A percentile compares a stretch with the other conserved stretches of the same genome.
Conservation (phyloP, 2,329 filamentous ascomycete genomes). For the Westerdykella ornata region DNA sequence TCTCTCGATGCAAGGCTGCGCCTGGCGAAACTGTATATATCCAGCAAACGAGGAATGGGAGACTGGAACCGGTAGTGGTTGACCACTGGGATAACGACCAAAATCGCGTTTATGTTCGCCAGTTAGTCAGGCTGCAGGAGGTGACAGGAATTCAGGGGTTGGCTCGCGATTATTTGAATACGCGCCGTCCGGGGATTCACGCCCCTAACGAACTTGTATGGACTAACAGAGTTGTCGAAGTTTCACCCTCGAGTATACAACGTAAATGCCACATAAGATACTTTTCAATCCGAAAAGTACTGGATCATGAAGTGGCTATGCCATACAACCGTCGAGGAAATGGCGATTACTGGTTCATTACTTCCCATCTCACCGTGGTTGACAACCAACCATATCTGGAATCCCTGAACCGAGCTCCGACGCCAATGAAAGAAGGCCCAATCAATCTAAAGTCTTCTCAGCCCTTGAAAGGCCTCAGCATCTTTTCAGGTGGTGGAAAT, state of each 20-base stretch:
- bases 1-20: constrained; percentile 4
- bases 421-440: constrained; percentile 4
- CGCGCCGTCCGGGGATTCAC: constrained; percentile 21
- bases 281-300: constrained; percentile 40
- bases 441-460: not conserved
- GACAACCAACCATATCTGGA: too few relatives aligned
- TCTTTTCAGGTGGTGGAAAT: constrained; percentile 74
- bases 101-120: constrained; percentile 47
- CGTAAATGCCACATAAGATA: constrained; percentile 56
- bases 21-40: constrained; percentile 57
- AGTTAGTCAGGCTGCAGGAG: constrained; percentile 45
- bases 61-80: constrained; percentile 58
- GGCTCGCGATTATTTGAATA: not conserved
- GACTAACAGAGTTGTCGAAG: constrained; percentile 41
- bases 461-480: constrained; percentile 52
- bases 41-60: constrained; percentile 17
- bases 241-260: constrained; percentile 42
- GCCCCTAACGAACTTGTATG: constrained; percentile 55
- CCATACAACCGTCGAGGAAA: constrained; percentile 62
- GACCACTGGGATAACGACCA: constrained; percentile 32
- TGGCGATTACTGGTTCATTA: constrained; percentile 61
- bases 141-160: not conserved
- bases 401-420: constrained; percentile 6
- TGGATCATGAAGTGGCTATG: constrained; percentile 41
- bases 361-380: constrained; percentile 17